Base-by-base conservation (phyloP, 805 yeast genomes). In the Naumovozyma castellii region DNA sequence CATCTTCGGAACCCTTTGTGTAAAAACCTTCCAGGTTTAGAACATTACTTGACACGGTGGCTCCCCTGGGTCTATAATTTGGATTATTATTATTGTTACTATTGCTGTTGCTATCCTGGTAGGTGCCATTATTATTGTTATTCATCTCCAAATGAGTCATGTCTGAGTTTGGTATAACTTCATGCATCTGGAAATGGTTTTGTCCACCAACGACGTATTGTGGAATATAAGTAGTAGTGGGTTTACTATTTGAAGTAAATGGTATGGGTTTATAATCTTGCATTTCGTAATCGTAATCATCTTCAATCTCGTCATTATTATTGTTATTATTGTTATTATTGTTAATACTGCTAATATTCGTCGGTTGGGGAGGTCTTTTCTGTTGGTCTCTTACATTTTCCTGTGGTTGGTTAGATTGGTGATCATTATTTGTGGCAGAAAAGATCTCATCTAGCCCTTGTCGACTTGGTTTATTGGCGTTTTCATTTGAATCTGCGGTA, bases 91-190 rank as follows among this genome's bases (percentile, higher is more conserved):
- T 43, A 19, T 18, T 37, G 12, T 22, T 37, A 18, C 39, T 42
- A 25, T 38, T 41, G 13, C 31, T 36, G 9, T 38, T 43, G n/a
- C 42, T 43, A 3, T 40, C 34, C 18, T 33, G 36, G 16, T 36
- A 36, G 3, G 37, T 31, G 17, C 30, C 30, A 16, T 27, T 15
- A 20, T 32, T 32, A 5, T 29, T 9, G 32, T 29, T 31, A 42
- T 34, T n/a, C 9, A 22, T 22, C 6, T 22, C 27, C 27, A 22
- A 6, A 6, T 22, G 27, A 38, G 34, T 3, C 36, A 37, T 13
- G 35, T 54, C 53, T 6, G 62, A 49, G 34, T 57, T 59, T 18
- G 64, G 60, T 2, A 55, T 50, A 19, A 59, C 62, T 40, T 59
- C 61, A 34, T 56, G 61, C 13, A 56, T 54, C 4, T 58, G 55